Evolutionary conservation across 2,329 filamentous ascomycete species (phyloP).

Genomic region (Ilyonectria mors-panacis): DNA sequence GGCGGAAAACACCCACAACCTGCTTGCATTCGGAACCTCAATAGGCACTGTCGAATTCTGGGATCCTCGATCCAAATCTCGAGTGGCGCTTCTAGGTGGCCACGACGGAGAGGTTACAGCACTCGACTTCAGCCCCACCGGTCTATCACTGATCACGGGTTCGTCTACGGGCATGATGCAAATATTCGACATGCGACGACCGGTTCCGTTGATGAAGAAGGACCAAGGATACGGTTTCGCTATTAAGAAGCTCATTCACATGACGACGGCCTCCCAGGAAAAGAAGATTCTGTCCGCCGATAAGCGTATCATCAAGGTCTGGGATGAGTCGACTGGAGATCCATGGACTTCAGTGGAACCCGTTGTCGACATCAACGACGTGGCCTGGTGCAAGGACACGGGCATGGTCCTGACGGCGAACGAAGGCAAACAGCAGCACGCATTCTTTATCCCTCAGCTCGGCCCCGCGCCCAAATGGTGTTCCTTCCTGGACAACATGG

Average conservation of each 20-base stretch:
- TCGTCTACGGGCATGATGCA: slow-evolving; percentile 91
- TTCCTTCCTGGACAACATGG: slow-evolving; percentile 95
- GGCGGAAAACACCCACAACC: slow-evolving; percentile 89
- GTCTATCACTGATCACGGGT: slow-evolving; percentile 87
- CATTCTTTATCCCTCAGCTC: slow-evolving; percentile 94
- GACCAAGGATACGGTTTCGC: slow-evolving; percentile 97
- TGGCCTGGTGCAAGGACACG: slow-evolving; percentile 91
- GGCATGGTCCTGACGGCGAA: slow-evolving; percentile 98
- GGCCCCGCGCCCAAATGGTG: slow-evolving; percentile 97
- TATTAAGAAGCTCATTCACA: slow-evolving; percentile 85
- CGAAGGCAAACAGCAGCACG: slow-evolving; percentile 94
- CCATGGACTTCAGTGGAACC: slow-evolving; percentile 98
- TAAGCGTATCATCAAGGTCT: slow-evolving; percentile 97
- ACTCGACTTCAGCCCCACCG: slow-evolving; percentile 86
- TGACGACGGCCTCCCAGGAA: slow-evolving; percentile 80
- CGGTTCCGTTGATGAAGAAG: slow-evolving; percentile 87
- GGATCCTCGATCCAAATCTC: slow-evolving; percentile 87
- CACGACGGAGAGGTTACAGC: slow-evolving; percentile 85
- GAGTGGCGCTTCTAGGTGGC: slow-evolving; percentile 82
- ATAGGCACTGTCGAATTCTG: slow-evolving; percentile 97
- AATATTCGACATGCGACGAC: slow-evolving; percentile 92
- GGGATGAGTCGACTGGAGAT: slow-evolving; percentile 85
- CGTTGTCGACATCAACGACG: slow-evolving; percentile 92
- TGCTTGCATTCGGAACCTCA: slow-evolving; percentile 94
- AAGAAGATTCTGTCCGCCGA: slow-evolving; percentile 94